phyloP scores from a whole-genome alignment of 2,329 filamentous ascomycete genomes.

The Davidsoniella virescens region DNA sequence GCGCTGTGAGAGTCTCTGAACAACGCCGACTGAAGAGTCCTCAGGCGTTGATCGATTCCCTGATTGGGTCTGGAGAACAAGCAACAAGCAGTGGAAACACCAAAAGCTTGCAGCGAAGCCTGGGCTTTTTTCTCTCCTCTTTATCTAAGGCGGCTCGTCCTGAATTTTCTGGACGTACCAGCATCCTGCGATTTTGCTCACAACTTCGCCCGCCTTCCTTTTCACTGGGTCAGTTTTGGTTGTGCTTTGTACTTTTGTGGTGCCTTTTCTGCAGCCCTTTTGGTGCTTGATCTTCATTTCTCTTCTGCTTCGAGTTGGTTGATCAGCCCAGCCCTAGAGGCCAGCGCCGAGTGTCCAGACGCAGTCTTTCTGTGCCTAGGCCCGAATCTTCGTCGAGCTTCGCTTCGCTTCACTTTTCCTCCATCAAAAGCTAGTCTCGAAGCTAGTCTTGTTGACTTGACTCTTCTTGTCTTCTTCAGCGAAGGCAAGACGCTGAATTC shows the following conservation, averaged over 20 bases:
- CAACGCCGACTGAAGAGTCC: too few species aligned
- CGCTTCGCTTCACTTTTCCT: not conserved
- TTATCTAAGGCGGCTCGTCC: not conserved
- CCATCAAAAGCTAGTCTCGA: not conserved
- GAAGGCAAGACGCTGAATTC: not conserved
- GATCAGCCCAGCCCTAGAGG: not conserved
- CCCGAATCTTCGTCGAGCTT: not conserved
- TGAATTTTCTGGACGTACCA: not conserved
- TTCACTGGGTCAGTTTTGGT: not conserved
- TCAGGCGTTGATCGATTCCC: too few species aligned
- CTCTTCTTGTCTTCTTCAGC: too few species aligned
- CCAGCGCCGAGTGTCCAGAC: not conserved
- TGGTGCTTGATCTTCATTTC: not conserved
- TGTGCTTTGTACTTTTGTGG: not conserved
- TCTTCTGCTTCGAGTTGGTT: constrained; percentile 2
- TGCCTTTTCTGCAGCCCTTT: not conserved
- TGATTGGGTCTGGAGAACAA: too few species aligned
- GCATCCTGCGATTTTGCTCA: not conserved
- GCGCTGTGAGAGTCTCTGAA: too few species aligned
- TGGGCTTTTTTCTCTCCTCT: not conserved
- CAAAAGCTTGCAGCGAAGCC: too few species aligned
- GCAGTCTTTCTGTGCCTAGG: not conserved
- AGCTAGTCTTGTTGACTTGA: not conserved
- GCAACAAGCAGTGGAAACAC: too few species aligned
- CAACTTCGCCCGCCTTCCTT: not conserved